phyloP scores from a whole-genome alignment of 345 rosid genomes.

The Microcos paniculata region DNA sequence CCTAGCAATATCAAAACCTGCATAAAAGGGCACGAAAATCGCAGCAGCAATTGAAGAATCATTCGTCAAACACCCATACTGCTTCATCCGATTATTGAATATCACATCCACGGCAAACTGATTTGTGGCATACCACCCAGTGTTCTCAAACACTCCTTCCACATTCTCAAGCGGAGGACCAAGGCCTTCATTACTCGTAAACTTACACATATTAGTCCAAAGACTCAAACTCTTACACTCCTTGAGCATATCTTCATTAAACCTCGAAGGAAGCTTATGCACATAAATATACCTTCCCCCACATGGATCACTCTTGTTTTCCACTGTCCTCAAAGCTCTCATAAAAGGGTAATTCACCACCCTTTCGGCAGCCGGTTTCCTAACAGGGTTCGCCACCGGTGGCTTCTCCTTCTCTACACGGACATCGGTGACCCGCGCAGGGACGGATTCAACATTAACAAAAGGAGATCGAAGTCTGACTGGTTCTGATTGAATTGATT shows the following conservation, averaged over 20 bases:
- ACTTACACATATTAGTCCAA: slow-evolving; percentile 96
- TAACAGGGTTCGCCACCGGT: neutral
- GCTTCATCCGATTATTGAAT: slow-evolving; percentile 83
- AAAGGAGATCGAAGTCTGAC: slow-evolving; percentile 30
- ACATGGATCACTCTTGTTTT: slow-evolving; percentile 78
- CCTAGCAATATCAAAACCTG: slow-evolving; percentile 83
- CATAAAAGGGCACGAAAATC: slow-evolving; percentile 82
- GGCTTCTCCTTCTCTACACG: slow-evolving; percentile 4
- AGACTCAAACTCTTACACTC: slow-evolving; percentile 78
- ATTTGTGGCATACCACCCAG: slow-evolving; percentile 85
- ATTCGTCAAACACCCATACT: slow-evolving; percentile 73
- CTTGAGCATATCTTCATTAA: slow-evolving; percentile 84
- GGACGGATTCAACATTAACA: slow-evolving; percentile 22
- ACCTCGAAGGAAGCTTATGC: slow-evolving; percentile 72
- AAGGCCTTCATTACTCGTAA: slow-evolving; percentile 68
- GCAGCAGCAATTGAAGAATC: slow-evolving; percentile 90
- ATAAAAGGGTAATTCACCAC: slow-evolving; percentile 47
- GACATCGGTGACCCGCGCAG: slow-evolving; percentile 26
- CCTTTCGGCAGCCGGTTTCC: neutral
- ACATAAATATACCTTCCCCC: slow-evolving; percentile 85
- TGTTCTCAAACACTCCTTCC: slow-evolving; percentile 74
- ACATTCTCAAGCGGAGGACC: slow-evolving; percentile 83
- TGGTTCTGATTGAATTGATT: slow-evolving; percentile 17
- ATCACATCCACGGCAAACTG: slow-evolving; percentile 92
- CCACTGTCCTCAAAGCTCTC: slow-evolving; percentile 67